These are phyloP conservation scores for Tranzscheliella williamsii DNA, from an alignment of 1,284 basidiomycete genomes.

Conservation along the genomic window DNA sequence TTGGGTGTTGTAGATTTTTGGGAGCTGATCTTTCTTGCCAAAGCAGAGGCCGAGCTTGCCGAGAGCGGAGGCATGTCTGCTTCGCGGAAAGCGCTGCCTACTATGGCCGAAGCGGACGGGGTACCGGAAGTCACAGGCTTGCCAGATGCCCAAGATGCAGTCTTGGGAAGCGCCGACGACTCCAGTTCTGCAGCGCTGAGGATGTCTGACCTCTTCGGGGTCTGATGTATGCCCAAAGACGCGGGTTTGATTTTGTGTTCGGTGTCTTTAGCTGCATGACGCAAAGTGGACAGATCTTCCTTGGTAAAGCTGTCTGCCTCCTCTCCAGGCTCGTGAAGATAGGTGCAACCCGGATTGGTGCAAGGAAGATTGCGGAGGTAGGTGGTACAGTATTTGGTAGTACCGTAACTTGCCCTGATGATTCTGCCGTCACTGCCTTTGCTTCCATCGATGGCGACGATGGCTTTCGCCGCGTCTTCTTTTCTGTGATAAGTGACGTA, in stretches of 20 bases:
- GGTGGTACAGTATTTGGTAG: slow-evolving; percentile 96
- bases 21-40: slow-evolving; percentile 34
- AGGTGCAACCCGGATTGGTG: slow-evolving; percentile 86
- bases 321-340: slow-evolving; percentile 96
- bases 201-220: slow-evolving; percentile 33
- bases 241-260: slow-evolving; percentile 58
- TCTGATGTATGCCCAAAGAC: slow-evolving; percentile 34
- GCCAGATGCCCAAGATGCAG: slow-evolving; percentile 58
- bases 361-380: slow-evolving; percentile 87
- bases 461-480: slow-evolving; percentile 92
- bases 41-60: slow-evolving; percentile 30
- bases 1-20: slow-evolving; percentile 35
- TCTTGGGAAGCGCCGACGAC: slow-evolving; percentile 57
- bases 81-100: slow-evolving; percentile 42
- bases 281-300: slow-evolving; percentile 58
- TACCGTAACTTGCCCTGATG: slow-evolving; percentile 90
- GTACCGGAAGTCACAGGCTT: slow-evolving; percentile 30
- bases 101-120: slow-evolving; percentile 23
- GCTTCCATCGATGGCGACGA: slow-evolving; percentile 88
- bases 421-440: slow-evolving; percentile 62
- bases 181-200: slow-evolving; percentile 24
- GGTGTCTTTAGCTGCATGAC: slow-evolving; percentile 58
- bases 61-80: slow-evolving; percentile 51
- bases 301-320: slow-evolving; percentile 82
- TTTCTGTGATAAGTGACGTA: slow-evolving; percentile 95